Conservation (phyloP, 805 yeast genomes). For the Sugiyamaella boreocaroliniensis region DNA sequence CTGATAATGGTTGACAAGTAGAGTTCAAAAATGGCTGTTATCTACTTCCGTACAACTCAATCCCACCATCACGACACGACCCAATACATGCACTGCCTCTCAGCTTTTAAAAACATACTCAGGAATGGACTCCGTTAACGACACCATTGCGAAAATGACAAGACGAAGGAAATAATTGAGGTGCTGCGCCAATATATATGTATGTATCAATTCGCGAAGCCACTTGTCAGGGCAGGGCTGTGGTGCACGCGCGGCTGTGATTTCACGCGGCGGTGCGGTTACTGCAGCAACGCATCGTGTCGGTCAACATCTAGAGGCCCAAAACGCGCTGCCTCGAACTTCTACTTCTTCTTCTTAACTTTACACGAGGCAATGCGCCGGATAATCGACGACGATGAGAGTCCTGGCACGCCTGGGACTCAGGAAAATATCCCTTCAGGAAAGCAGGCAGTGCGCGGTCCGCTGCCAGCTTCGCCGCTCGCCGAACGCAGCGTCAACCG, state of each 20-base stretch:
- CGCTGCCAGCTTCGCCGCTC: background rate
- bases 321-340: background rate
- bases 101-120: constrained; percentile 1
- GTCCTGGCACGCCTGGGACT: background rate
- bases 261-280: background rate
- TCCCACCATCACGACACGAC: background rate
- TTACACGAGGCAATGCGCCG: background rate
- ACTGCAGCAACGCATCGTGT: background rate
- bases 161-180: no score
- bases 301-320: no score
- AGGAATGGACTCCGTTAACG: constrained; percentile 1
- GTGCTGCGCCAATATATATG: no score
- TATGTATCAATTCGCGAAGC: background rate
- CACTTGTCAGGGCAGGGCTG: background rate
- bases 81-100: background rate
- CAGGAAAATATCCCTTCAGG: background rate
- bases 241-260: background rate
- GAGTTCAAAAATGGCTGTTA: no score
- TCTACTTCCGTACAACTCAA: background rate
- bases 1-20: no score
- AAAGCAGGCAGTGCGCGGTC: background rate
- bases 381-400: background rate
- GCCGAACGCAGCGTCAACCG: background rate
- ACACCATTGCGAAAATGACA: background rate
- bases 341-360: no score